A percentile compares a stretch with the other conserved stretches of the same genome.
These are phyloP conservation scores for Lantana camara DNA, from an alignment of 257 asterid genomes.

Conservation along the genomic window DNA sequence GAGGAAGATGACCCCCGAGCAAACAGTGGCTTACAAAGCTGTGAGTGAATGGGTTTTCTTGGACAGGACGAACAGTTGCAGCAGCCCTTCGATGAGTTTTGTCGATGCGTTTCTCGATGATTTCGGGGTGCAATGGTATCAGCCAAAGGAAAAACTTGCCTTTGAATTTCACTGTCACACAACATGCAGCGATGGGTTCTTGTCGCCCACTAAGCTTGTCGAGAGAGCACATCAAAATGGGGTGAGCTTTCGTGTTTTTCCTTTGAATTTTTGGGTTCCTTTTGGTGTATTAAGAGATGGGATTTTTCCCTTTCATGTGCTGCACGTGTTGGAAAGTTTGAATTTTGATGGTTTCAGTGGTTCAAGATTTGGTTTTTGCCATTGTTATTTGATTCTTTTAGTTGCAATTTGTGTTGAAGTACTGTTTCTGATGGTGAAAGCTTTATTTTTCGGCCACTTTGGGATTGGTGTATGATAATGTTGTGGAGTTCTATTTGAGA, in stretches of 20 bases:
- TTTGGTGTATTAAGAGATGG: background rate
- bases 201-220: conserved; percentile 90
- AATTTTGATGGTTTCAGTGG: conserved; percentile 7
- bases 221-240: conserved; percentile 96
- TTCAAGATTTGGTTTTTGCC: conserved; percentile 3
- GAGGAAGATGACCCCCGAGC: conserved; percentile 82
- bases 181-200: conserved; percentile 86
- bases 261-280: background rate
- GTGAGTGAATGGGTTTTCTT: conserved; percentile 86
- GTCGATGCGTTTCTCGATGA: conserved; percentile 52
- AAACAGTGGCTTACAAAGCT: conserved; percentile 78
- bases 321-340: conserved; percentile 25
- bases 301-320: background rate
- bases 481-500: conserved; percentile 7
- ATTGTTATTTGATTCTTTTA: background rate
- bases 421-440: conserved; percentile 14
- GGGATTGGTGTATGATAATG: conserved; percentile 5
- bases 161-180: conserved; percentile 92
- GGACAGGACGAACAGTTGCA: conserved; percentile 47
- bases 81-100: conserved; percentile 23
- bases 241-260: conserved; percentile 45
- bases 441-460: background rate
- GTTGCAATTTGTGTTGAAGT: too few species aligned
- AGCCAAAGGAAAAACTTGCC: conserved; percentile 75
- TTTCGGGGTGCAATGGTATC: conserved; percentile 72